phyloP scores from a whole-genome alignment of 2,329 filamentous ascomycete genomes.

The Ophiostoma tasmaniense region DNA sequence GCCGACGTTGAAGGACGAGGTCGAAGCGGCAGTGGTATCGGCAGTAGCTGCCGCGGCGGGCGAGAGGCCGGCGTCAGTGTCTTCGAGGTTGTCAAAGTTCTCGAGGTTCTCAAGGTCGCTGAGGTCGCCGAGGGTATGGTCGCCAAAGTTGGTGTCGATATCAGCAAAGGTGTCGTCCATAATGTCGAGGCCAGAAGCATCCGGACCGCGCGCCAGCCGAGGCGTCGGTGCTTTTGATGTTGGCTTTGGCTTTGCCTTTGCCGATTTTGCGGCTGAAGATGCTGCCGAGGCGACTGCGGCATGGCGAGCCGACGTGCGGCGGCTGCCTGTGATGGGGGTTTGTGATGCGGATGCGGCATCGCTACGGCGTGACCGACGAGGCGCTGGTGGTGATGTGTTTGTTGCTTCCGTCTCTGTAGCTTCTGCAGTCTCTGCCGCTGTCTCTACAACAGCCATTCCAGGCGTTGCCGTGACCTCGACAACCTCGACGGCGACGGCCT shows the following conservation, averaged over 20 bases:
- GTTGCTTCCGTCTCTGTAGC: slow-evolving; percentile 11
- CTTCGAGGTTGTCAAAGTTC: slow-evolving; percentile 24
- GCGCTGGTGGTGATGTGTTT: slow-evolving; percentile 23
- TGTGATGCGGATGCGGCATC: slow-evolving; percentile 10
- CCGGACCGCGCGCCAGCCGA: slow-evolving; percentile 25
- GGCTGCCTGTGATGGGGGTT: slow-evolving; percentile 21
- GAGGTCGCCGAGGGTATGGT: slow-evolving; percentile 23
- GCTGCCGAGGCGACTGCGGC: slow-evolving; percentile 15
- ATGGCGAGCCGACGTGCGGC: slow-evolving; percentile 20
- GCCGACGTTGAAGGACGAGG: slow-evolving; percentile 39
- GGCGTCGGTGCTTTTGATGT: neutral
- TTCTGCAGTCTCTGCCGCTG: slow-evolving; percentile 4
- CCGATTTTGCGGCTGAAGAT: slow-evolving; percentile 14
- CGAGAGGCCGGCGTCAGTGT: slow-evolving; percentile 22
- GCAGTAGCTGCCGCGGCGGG: neutral
- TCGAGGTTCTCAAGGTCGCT: slow-evolving; percentile 16
- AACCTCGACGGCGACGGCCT: neutral
- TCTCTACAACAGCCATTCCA: neutral
- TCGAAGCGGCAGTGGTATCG: slow-evolving; percentile 32
- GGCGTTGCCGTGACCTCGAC: neutral
- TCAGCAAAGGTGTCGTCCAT: slow-evolving; percentile 40
- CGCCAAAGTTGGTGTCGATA: slow-evolving; percentile 31
- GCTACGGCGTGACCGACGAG: slow-evolving; percentile 17
- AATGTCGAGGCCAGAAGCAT: slow-evolving; percentile 41
- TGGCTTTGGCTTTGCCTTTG: slow-evolving; percentile 22